Evolutionary conservation across 2,329 filamentous ascomycete genomes (phyloP).

Genomic region (Penicillium sp.): DNA sequence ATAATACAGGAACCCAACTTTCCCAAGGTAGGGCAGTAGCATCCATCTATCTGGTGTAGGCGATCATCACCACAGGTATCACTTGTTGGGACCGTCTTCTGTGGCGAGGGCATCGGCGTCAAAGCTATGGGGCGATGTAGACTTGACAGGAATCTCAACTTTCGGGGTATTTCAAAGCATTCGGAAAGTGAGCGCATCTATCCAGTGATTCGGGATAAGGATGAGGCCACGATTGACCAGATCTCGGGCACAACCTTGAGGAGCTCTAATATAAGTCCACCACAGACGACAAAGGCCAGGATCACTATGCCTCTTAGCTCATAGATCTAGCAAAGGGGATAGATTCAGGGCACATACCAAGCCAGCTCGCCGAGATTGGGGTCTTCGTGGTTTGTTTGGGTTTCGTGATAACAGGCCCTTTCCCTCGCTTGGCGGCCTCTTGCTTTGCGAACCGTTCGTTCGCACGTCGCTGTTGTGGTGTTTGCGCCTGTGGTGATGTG

Average conservation of each 20-base stretch:
- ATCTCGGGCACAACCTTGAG: conserved; percentile 46
- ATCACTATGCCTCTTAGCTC: conserved; percentile 46
- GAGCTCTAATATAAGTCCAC: conserved; percentile 61
- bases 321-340: not conserved
- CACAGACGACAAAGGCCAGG: conserved; percentile 64
- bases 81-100: not conserved
- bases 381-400: conserved; percentile 53
- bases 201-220: conserved; percentile 27
- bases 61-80: not conserved
- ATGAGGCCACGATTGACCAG: conserved; percentile 36
- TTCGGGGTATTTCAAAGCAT: conserved; percentile 14
- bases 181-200: conserved; percentile 4
- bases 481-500: conserved; percentile 55
- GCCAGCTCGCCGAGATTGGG: conserved; percentile 58
- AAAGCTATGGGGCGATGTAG: not conserved
- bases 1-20: not conserved
- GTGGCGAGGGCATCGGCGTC: not conserved
- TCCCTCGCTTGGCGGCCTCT: conserved; percentile 62
- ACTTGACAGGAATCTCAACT: not conserved
- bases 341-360: conserved; percentile 48
- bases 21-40: not conserved
- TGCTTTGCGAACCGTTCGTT: conserved; percentile 62
- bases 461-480: conserved; percentile 64
- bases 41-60: not conserved
- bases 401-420: conserved; percentile 45